Percentiles rank a stretch among this genome's conserved stretches.
These are phyloP conservation scores for Fragosphaeria purpurea DNA, from an alignment of 2,329 filamentous ascomycete species.

Conservation along the genomic window DNA sequence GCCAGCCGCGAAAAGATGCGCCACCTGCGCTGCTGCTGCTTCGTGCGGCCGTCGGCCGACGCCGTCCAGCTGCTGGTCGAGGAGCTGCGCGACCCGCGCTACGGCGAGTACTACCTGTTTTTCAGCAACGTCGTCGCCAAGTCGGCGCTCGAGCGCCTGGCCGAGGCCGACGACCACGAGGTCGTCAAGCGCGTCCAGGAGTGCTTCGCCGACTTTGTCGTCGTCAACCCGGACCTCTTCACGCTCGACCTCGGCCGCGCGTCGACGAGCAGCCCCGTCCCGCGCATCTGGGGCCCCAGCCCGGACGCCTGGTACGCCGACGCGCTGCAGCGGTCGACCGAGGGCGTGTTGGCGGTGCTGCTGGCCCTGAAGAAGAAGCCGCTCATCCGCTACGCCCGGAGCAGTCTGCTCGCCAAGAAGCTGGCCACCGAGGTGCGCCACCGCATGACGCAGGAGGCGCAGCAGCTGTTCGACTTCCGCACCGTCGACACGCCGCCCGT, in stretches of 20 bases:
- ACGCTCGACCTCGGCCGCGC: conserved; percentile 52
- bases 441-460: conserved; percentile 88
- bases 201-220: conserved; percentile 91
- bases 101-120: conserved; percentile 94
- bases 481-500: conserved; percentile 92
- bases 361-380: conserved; percentile 94
- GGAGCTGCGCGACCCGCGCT: conserved; percentile 90
- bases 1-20: conserved; percentile 91
- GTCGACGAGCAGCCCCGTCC: conserved; percentile 19
- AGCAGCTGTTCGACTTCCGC: conserved; percentile 92
- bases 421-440: conserved; percentile 87
- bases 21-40: conserved; percentile 85
- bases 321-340: conserved; percentile 73
- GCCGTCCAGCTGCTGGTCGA: conserved; percentile 92
- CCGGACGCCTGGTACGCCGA: conserved; percentile 89
- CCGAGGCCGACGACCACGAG: conserved; percentile 95
- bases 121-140: conserved; percentile 98
- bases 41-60: conserved; percentile 82
- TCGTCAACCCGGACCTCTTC: conserved; percentile 90
- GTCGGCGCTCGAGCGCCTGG: conserved; percentile 83
- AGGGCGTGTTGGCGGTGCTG: conserved; percentile 75
- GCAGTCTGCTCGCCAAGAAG: conserved; percentile 83
- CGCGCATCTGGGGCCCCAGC: conserved; percentile 68
- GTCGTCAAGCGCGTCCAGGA: conserved; percentile 91
- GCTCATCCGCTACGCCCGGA: conserved; percentile 85